Evolutionary conservation across 768 basidiomycete genomes (phyloP).

Genomic region (Strobilomyces echinocephalus): DNA sequence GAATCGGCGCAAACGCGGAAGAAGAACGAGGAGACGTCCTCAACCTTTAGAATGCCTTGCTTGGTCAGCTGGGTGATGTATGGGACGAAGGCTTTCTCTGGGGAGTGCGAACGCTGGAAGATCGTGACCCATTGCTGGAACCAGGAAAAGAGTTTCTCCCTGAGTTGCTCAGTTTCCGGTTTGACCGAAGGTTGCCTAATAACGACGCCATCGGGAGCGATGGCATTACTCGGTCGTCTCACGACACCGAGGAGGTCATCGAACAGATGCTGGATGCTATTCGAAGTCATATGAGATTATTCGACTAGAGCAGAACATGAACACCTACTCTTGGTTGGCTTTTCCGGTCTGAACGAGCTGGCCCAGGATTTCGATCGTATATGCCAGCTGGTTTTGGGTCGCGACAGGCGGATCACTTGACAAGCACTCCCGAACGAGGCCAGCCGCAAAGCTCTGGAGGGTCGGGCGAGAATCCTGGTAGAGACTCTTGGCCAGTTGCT

Average conservation of each 20-base stretch:
- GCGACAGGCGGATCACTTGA: slow-evolving; percentile 77
- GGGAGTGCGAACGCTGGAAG: slow-evolving; percentile 84
- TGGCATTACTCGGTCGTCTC: slow-evolving; percentile 40
- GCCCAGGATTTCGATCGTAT: slow-evolving; percentile 74
- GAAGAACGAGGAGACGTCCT: slow-evolving; percentile 95
- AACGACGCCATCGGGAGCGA: slow-evolving; percentile 34
- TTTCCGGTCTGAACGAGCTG: slow-evolving; percentile 72
- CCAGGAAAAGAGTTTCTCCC: slow-evolving; percentile 72
- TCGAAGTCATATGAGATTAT: background rate
- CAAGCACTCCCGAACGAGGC: slow-evolving; percentile 81
- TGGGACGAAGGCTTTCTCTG: slow-evolving; percentile 92
- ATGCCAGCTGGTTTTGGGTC: slow-evolving; percentile 72
- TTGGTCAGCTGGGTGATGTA: slow-evolving; percentile 97
- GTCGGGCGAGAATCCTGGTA: slow-evolving; percentile 72
- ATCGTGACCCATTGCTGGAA: slow-evolving; percentile 96
- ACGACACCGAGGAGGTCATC: slow-evolving; percentile 76
- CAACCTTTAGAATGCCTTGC: slow-evolving; percentile 92
- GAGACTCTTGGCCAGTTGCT: slow-evolving; percentile 83
- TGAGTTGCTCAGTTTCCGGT: slow-evolving; percentile 68
- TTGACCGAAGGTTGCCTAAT: slow-evolving; percentile 50
- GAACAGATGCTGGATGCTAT: slow-evolving; percentile 64
- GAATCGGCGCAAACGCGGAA: slow-evolving; percentile 97
- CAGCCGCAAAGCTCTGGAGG: slow-evolving; percentile 76
- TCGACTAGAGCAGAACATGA: background rate
- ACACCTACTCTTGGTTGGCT: slow-evolving; percentile 77